Percentiles rank a stretch among this genome's conserved stretches.
These are phyloP conservation scores for Gymnopilus dilepis DNA, from an alignment of 768 basidiomycete species.

Conservation along the genomic window DNA sequence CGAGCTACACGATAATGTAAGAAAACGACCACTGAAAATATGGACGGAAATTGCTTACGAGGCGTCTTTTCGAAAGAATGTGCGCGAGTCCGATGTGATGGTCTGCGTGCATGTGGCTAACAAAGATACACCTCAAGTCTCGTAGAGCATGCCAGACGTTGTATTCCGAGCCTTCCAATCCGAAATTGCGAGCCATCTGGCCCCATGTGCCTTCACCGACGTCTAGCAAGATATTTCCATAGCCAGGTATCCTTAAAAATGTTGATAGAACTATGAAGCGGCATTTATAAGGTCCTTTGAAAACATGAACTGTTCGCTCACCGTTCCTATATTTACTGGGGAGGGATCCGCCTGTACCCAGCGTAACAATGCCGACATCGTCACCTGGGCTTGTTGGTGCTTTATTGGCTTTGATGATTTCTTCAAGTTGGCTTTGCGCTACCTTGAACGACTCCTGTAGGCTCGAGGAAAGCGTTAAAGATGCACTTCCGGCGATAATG, in stretches of 20 bases:
- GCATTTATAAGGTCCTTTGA: not conserved
- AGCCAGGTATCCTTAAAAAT: constrained; percentile 72
- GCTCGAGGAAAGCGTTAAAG: constrained; percentile 35
- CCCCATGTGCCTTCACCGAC: constrained; percentile 94
- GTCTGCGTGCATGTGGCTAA: constrained; percentile 92
- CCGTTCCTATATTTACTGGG: constrained; percentile 91
- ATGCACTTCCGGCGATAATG: constrained; percentile 29
- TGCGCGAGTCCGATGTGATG: constrained; percentile 87
- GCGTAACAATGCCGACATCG: constrained; percentile 70
- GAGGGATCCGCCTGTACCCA: constrained; percentile 89
- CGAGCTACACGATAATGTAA: constrained; percentile 57
- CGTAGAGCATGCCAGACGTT: constrained; percentile 65
- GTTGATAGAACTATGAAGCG: constrained; percentile 69
- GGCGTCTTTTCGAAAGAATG: constrained; percentile 71
- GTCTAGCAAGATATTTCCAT: constrained; percentile 83
- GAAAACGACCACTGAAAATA: not conserved
- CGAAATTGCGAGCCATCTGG: constrained; percentile 82
- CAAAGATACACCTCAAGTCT: constrained; percentile 79
- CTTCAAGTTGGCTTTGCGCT: constrained; percentile 40
- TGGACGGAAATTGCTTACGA: constrained; percentile 53
- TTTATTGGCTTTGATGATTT: constrained; percentile 15
- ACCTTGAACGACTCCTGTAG: constrained; percentile 45
- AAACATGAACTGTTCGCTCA: constrained; percentile 35
- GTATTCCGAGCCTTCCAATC: constrained; percentile 43
- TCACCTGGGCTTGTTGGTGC: constrained; percentile 44